Conservation (phyloP, 768 basidiomycete species). For the Lentinus brumalis region DNA sequence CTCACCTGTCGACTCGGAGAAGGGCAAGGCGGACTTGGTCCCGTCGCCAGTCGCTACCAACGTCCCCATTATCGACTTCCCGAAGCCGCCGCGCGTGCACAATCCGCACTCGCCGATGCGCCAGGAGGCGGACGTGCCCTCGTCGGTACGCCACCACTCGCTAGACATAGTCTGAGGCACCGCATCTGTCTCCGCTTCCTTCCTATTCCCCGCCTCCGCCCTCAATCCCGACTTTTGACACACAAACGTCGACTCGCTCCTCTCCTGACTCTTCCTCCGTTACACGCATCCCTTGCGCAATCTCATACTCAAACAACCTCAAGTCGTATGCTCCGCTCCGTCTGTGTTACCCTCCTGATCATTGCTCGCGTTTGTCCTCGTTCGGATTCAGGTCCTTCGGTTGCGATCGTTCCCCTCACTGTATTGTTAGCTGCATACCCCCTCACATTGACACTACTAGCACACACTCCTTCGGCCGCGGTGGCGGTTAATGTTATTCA, state of each 20-base stretch:
- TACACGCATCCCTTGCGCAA: neutral
- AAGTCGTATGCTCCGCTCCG: neutral
- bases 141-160: conserved; percentile 17
- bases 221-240: neutral
- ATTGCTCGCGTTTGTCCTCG: conserved; percentile 1
- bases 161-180: conserved; percentile 20
- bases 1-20: conserved; percentile 24
- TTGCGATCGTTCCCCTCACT: neutral
- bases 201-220: neutral
- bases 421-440: conserved; percentile 14
- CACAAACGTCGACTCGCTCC: neutral
- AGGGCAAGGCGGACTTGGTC: neutral
- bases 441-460: conserved; percentile 9
- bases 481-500: conserved; percentile 3
- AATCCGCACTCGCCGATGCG: conserved; percentile 16
- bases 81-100: conserved; percentile 19
- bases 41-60: neutral
- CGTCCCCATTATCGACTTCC: conserved; percentile 17
- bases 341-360: neutral
- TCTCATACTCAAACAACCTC: neutral
- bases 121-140: conserved; percentile 18
- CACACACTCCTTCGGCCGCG: conserved; percentile 5
- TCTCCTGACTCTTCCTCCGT: neutral
- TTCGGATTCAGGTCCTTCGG: conserved; percentile 8
- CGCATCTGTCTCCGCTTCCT: neutral